A percentile compares a stretch with the other conserved stretches of the same genome.
Evolutionary conservation across 1,284 basidiomycete genomes (phyloP).

Genomic region (Ganoderma sinense): DNA sequence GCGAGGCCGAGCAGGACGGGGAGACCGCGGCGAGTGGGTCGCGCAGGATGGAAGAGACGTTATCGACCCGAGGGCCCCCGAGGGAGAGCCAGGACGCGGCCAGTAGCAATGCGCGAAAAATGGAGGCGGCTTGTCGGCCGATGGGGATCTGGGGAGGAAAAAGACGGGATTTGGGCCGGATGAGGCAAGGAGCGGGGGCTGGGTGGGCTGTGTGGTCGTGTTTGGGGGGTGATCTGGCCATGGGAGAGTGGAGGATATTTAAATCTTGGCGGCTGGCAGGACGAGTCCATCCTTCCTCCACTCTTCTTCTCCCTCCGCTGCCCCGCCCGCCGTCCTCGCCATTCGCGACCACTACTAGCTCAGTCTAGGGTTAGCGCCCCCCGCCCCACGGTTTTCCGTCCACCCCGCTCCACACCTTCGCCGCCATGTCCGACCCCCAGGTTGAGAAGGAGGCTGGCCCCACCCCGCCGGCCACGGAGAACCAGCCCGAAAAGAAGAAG

Average conservation of each 20-base stretch:
- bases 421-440: slow-evolving; percentile 39
- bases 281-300: slow-evolving; percentile 35
- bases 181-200: slow-evolving; percentile 23
- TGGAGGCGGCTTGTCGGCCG: slow-evolving; percentile 26
- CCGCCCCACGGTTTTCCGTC: slow-evolving; percentile 31
- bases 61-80: slow-evolving; percentile 26
- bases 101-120: slow-evolving; percentile 6
- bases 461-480: slow-evolving; percentile 36
- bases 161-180: slow-evolving; percentile 25
- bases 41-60: slow-evolving; percentile 6
- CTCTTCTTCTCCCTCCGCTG: slow-evolving; percentile 33
- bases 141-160: slow-evolving; percentile 17
- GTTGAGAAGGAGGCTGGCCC: slow-evolving; percentile 45
- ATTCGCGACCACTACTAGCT: slow-evolving; percentile 31
- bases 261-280: slow-evolving; percentile 33
- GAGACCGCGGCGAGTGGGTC: neutral
- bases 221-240: slow-evolving; percentile 23
- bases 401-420: slow-evolving; percentile 27
- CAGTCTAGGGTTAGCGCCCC: slow-evolving; percentile 36
- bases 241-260: slow-evolving; percentile 29
- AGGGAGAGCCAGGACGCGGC: neutral
- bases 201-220: slow-evolving; percentile 24
- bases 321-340: slow-evolving; percentile 28
- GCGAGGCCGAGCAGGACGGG: neutral
- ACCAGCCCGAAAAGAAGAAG: slow-evolving; percentile 68